Evolutionary conservation across 208 protist species (phyloP), one percentile per base, ranked within the genome.

Genomic region (Crithidia mellificae): DNA sequence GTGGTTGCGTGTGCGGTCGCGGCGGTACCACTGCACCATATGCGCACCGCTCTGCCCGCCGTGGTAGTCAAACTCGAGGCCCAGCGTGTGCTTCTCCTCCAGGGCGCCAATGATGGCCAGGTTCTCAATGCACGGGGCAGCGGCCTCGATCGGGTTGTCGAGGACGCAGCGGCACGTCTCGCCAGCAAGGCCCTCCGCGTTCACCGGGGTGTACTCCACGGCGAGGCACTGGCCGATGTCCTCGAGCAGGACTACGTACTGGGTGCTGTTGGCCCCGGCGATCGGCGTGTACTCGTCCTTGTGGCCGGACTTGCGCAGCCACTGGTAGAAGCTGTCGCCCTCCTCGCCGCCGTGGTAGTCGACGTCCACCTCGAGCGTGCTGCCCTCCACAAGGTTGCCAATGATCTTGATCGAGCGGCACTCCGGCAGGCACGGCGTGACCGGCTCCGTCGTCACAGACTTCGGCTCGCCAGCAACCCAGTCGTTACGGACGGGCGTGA

Each of bases 391-490:
- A 39, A 96, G 83, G 65, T 84, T 84, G 56, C 94, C 94, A 59
- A 94, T 87, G 51, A 97, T 94, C 80, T 92, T 90, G 70, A 96
- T 95, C 43, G 85, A 90, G 68, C 92, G 83, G 76, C 90, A 96
- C 68, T 92, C 83, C 27, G 92, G 92, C 52, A 73, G 58, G 58
- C 87, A 90, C 36, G 80, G 77, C 22, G 63, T 77, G 34, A 97
- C 77, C 32, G 80, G 70, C 55, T 78, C 81, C 20, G 90, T 84
- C 43, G 85, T 75, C 47, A 68, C 80, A 3, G 88, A 91, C 70
- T 84, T 83, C 32, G 87, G 85, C 77, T 95, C 87, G 27, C 93
- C 93, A 24, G 90, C 83, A 32, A 89, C 83, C 86, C 93, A 95
- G 78, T 97, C 93, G 74, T 88, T 83, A 29, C 93, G 84, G 36